Conservation (phyloP, 164 flowering plant species). For the Macadamia integrifolia region DNA sequence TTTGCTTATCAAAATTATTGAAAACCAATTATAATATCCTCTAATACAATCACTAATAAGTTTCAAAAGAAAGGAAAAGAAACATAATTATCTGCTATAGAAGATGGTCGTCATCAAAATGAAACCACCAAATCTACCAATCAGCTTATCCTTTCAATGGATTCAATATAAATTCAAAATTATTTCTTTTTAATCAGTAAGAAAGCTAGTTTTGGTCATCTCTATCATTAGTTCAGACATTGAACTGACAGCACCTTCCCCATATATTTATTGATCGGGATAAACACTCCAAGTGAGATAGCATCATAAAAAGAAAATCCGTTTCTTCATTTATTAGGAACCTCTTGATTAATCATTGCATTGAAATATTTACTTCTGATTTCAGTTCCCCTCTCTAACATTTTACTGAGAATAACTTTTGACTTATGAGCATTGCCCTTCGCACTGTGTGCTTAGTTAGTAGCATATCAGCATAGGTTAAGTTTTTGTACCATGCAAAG, state of each 20-base stretch:
- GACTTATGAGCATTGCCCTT: conserved; percentile 55
- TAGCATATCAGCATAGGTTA: conserved; percentile 44
- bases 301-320: conserved; percentile 43
- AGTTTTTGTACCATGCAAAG: conserved; percentile 47
- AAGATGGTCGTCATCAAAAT: too few relatives aligned
- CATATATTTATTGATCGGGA: conserved; percentile 47
- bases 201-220: conserved; percentile 45
- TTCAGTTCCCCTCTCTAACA: conserved; percentile 52
- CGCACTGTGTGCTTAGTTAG: conserved; percentile 53
- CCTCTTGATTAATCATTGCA: conserved; percentile 68
- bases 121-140: too few relatives aligned
- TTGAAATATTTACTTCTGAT: conserved; percentile 53
- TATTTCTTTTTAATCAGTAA: not conserved
- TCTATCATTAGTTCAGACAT: conserved; percentile 26
- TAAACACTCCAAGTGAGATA: conserved; percentile 28
- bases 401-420: conserved; percentile 34
- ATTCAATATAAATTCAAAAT: not conserved
- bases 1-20: too few relatives aligned
- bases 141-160: too few relatives aligned
- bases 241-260: conserved; percentile 25
- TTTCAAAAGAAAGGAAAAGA: too few relatives aligned
- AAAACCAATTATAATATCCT: too few relatives aligned
- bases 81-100: too few relatives aligned
- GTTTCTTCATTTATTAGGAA: conserved; percentile 37
- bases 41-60: too few relatives aligned